Conservation (phyloP, 257 asterid genomes). For the Nyctanthes arbortristis region DNA sequence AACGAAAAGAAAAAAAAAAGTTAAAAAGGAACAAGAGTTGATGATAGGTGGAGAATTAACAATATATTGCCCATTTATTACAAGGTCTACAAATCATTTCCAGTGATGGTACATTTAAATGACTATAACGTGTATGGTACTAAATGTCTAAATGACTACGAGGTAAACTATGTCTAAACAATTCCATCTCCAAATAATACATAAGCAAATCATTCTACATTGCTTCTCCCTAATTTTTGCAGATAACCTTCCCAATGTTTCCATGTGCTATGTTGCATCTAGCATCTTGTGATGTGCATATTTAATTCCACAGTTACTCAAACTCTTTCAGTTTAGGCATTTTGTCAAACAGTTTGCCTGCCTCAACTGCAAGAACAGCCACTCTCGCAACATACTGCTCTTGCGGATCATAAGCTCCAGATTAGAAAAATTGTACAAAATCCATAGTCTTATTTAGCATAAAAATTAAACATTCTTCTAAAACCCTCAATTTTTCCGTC, state of each 20-base stretch:
- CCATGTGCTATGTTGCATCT: background rate
- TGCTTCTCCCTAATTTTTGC: background rate
- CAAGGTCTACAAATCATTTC: too few species aligned
- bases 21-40: too few species aligned
- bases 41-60: too few species aligned
- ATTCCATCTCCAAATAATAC: too few species aligned
- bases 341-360: background rate
- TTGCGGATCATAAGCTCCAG: background rate
- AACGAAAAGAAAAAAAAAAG: too few species aligned
- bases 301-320: background rate
- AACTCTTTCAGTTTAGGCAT: background rate
- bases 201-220: background rate
- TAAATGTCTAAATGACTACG: too few species aligned
- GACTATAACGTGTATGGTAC: too few species aligned
- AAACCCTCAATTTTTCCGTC: background rate
- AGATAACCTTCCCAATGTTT: background rate
- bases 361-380: background rate
- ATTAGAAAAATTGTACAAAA: background rate
- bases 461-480: background rate
- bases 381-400: background rate
- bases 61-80: too few species aligned
- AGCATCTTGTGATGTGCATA: background rate
- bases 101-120: too few species aligned
- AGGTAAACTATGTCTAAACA: too few species aligned
- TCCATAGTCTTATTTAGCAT: background rate